These are phyloP conservation scores for Schizochytrium sp. DNA, from an alignment of 108 stramenopile genomes.

Conservation along the genomic window DNA sequence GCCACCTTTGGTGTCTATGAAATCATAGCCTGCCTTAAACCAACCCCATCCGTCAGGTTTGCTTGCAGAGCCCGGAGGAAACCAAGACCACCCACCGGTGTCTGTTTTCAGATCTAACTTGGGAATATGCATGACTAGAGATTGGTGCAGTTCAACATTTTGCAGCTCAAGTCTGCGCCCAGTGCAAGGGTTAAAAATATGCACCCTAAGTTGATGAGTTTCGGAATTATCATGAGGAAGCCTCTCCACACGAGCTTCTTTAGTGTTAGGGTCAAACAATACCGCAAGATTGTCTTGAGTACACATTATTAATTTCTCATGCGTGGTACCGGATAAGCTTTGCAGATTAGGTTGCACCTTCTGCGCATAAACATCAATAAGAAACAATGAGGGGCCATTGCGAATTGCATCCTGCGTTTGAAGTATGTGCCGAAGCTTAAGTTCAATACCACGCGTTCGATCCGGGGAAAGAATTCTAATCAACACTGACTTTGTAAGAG, in stretches of 20 bases:
- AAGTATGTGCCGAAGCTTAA: slow-evolving; percentile 2
- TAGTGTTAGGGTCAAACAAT: neutral
- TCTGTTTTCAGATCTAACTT: neutral
- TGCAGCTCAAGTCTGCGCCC: slow-evolving; percentile 44
- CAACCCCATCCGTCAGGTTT: no score
- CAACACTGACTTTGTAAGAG: neutral
- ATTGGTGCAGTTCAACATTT: neutral
- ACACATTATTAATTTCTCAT: neutral
- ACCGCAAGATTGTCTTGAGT: neutral
- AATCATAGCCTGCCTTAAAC: neutral
- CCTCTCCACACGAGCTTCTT: neutral
- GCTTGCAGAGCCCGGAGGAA: no score
- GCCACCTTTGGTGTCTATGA: neutral
- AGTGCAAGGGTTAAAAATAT: slow-evolving; percentile 11
- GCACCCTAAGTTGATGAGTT: neutral
- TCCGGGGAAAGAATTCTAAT: slow-evolving; percentile 9
- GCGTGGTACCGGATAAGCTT: neutral
- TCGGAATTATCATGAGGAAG: neutral
- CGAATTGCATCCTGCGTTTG: neutral
- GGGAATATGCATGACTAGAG: neutral
- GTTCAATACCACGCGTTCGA: neutral
- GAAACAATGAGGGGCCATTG: neutral
- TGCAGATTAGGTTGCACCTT: neutral
- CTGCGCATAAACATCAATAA: neutral
- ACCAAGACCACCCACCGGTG: no score